These are phyloP conservation scores for Didymella lethalis DNA, from an alignment of 2,329 filamentous ascomycete species.

Conservation along the genomic window DNA sequence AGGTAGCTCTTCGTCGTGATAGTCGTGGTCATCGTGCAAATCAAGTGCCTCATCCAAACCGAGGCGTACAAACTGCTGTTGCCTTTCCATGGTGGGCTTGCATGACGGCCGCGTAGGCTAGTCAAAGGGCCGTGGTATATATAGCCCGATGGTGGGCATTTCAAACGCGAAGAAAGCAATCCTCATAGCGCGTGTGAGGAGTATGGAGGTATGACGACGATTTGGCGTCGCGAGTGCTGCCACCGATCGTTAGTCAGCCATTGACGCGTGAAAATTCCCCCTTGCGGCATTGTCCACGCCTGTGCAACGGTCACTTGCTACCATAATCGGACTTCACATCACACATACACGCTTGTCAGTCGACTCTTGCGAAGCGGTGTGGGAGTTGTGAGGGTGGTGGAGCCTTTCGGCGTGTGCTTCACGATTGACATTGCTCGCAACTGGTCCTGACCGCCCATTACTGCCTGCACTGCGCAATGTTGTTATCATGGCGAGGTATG, in stretches of 20 bases:
- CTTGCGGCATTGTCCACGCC: not conserved
- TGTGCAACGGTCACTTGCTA: not conserved
- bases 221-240: slow-evolving; percentile 1
- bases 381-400: not conserved
- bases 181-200: slow-evolving; percentile 14
- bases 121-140: slow-evolving; percentile 26
- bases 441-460: not conserved
- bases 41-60: slow-evolving; percentile 23
- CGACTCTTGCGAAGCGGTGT: not conserved
- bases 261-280: slow-evolving; percentile 20
- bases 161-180: slow-evolving; percentile 9
- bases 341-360: slow-evolving; percentile 11
- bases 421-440: not conserved
- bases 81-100: slow-evolving; percentile 27
- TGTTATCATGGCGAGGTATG: not conserved
- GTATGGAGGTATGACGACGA: slow-evolving; percentile 25
- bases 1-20: slow-evolving; percentile 39
- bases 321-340: not conserved
- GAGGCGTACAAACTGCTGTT: slow-evolving; percentile 24
- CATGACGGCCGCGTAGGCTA: slow-evolving; percentile 18
- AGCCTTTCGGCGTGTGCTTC: not conserved
- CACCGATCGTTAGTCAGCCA: slow-evolving; percentile 16
- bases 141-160: slow-evolving; percentile 14
- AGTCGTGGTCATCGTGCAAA: slow-evolving; percentile 19
- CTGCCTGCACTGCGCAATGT: not conserved